Conservation (phyloP, 352 stramenopile species). For the Phytopythium delawarense region DNA sequence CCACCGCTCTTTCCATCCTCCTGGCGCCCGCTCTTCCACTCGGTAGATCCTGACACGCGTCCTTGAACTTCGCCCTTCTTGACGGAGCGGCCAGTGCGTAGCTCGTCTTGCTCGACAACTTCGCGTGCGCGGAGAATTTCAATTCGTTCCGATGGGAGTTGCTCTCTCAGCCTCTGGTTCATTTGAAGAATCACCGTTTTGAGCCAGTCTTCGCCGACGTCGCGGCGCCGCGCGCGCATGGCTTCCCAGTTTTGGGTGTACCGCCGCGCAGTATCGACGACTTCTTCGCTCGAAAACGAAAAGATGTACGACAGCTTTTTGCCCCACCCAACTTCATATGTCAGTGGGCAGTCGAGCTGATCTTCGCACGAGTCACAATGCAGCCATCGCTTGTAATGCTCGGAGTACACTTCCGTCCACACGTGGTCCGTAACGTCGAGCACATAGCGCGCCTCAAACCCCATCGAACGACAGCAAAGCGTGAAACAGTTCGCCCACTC, state of each 20-base stretch:
- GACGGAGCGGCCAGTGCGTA: slow-evolving; percentile 24
- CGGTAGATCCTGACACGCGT: slow-evolving; percentile 69
- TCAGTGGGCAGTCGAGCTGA: slow-evolving; percentile 89
- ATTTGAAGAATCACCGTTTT: slow-evolving; percentile 42
- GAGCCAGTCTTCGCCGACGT: slow-evolving; percentile 69
- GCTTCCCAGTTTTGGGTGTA: slow-evolving; percentile 74
- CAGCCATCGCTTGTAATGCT: slow-evolving; percentile 83
- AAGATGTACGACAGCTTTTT: slow-evolving; percentile 94
- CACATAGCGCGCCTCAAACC: slow-evolving; percentile 90
- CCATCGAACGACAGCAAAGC: slow-evolving; percentile 85
- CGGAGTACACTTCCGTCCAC: slow-evolving; percentile 92
- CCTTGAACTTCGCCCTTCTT: slow-evolving; percentile 54
- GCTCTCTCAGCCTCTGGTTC: slow-evolving; percentile 35
- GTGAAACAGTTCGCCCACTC: slow-evolving; percentile 95
- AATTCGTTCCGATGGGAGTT: slow-evolving; percentile 23
- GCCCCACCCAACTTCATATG: slow-evolving; percentile 94
- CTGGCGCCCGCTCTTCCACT: slow-evolving; percentile 70
- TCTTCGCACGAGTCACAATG: slow-evolving; percentile 94
- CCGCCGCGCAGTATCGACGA: slow-evolving; percentile 87
- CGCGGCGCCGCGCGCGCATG: slow-evolving; percentile 52
- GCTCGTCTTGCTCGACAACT: slow-evolving; percentile 40
- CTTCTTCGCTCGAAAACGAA: slow-evolving; percentile 82
- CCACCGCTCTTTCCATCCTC: slow-evolving; percentile 48
- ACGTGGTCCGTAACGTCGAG: slow-evolving; percentile 95
- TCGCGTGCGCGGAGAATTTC: slow-evolving; percentile 33